phyloP scores from a whole-genome alignment of 1,139 yeast genomes.

The Williopsis jadinii region DNA sequence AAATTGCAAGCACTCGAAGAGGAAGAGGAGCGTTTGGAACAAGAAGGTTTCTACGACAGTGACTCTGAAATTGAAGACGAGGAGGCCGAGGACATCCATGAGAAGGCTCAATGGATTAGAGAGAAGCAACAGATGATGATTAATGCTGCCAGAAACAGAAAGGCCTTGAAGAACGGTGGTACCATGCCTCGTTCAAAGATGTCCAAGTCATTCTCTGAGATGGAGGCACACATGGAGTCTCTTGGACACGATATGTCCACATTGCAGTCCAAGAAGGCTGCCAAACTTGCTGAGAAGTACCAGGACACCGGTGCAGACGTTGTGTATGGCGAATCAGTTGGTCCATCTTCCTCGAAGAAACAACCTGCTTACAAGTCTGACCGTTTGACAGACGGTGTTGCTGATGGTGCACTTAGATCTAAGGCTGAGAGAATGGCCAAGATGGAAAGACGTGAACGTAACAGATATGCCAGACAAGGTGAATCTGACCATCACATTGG shows the following conservation, averaged over 20 bases:
- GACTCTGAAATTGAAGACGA: constrained; percentile 70
- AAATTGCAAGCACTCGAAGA: constrained; percentile 93
- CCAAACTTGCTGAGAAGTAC: constrained; percentile 34
- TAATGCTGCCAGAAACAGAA: constrained; percentile 80
- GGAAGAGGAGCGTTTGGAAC: constrained; percentile 90
- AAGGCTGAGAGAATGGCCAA: constrained; percentile 87
- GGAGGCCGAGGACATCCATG: constrained; percentile 66
- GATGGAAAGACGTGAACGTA: constrained; percentile 89
- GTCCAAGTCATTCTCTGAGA: constrained; percentile 65
- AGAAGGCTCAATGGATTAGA: constrained; percentile 93
- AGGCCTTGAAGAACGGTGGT: constrained; percentile 81
- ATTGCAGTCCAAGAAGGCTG: constrained; percentile 43
- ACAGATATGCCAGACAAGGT: constrained; percentile 88
- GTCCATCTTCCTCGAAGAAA: constrained; percentile 23
- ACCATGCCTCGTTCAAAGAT: constrained; percentile 89
- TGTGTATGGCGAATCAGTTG: constrained; percentile 45
- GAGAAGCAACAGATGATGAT: constrained; percentile 92
- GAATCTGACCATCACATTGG: constrained; percentile 92
- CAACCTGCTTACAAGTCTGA: constrained; percentile 52
- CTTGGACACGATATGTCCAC: constrained; percentile 82
- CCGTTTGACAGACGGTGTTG: constrained; percentile 80
- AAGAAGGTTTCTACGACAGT: constrained; percentile 92
- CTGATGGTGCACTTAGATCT: constrained; percentile 72
- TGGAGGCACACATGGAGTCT: constrained; percentile 85
- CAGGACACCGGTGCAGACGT: constrained; percentile 70